Conservation (phyloP, 257 asterid genomes). For the Thymus quinquecostatus region DNA sequence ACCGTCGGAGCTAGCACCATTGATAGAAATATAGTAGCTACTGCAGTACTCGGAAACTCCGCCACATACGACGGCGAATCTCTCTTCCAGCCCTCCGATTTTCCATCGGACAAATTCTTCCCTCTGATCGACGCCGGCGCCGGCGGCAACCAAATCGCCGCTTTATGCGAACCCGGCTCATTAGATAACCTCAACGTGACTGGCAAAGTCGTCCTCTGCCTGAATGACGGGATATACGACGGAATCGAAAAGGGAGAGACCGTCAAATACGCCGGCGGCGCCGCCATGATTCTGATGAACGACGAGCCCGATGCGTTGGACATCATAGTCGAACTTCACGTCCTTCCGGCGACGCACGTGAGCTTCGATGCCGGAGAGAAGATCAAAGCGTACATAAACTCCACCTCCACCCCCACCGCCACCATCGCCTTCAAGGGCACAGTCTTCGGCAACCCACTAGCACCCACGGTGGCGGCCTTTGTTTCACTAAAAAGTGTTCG, state of each 20-base stretch:
- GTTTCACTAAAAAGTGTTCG: too few species aligned
- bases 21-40: conserved; percentile 35
- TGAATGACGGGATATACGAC: background rate
- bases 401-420: conserved; percentile 31
- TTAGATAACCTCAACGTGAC: conserved; percentile 26
- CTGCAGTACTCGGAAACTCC: conserved; percentile 34
- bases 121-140: too few species aligned
- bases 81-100: conserved; percentile 33
- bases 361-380: conserved; percentile 33
- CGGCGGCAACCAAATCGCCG: too few species aligned
- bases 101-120: conserved; percentile 5
- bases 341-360: conserved; percentile 38
- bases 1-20: conserved; percentile 44
- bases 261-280: conserved; percentile 38
- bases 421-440: conserved; percentile 39
- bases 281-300: conserved; percentile 45
- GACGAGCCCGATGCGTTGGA: background rate
- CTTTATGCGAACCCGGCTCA: conserved; percentile 3
- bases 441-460: conserved; percentile 32
- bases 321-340: conserved; percentile 17
- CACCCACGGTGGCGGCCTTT: background rate
- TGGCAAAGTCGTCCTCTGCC: conserved; percentile 58
- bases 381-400: conserved; percentile 32
- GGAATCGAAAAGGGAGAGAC: conserved; percentile 33
- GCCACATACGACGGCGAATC: conserved; percentile 36